Conservation (phyloP, 2,329 filamentous ascomycete genomes). For the Aspergillus clavatus region DNA sequence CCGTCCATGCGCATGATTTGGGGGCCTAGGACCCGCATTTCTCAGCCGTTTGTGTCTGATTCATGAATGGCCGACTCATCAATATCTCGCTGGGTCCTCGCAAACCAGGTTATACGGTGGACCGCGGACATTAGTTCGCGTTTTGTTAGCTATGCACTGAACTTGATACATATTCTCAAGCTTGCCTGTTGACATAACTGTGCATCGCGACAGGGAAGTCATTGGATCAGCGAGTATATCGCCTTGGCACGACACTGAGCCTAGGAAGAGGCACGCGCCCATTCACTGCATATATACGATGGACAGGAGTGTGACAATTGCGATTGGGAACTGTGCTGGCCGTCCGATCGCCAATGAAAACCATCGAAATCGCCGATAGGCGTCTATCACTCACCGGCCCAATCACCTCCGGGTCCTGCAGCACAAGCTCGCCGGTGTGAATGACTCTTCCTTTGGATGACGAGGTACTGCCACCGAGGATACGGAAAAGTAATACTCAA, state of each 20-base stretch:
- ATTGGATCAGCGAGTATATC: conserved; percentile 11
- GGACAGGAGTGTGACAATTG: conserved; percentile 10
- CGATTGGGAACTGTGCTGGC: conserved; percentile 5
- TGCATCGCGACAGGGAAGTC: not conserved
- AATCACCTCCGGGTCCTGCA: conserved; percentile 6
- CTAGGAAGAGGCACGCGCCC: conserved; percentile 17
- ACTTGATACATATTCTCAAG: not conserved
- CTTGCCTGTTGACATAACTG: not conserved
- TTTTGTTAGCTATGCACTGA: not conserved
- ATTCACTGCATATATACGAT: conserved; percentile 14
- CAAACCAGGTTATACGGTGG: not conserved
- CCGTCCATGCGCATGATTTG: not conserved
- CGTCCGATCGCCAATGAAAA: conserved; percentile 19
- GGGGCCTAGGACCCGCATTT: not conserved
- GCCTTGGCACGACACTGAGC: conserved; percentile 13
- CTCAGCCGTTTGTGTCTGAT: not conserved
- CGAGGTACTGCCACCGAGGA: not conserved
- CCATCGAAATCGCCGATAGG: conserved; percentile 12
- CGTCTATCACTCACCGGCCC: conserved; percentile 12
- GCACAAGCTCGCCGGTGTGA: conserved; percentile 4
- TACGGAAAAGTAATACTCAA: not conserved
- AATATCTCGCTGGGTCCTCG: not conserved
- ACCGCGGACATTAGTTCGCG: not conserved
- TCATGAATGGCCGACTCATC: not conserved
- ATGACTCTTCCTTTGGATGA: conserved; percentile 1